These are phyloP conservation scores for Chlorella sp. DNA, from an alignment of 139 green algal species.

Conservation along the genomic window DNA sequence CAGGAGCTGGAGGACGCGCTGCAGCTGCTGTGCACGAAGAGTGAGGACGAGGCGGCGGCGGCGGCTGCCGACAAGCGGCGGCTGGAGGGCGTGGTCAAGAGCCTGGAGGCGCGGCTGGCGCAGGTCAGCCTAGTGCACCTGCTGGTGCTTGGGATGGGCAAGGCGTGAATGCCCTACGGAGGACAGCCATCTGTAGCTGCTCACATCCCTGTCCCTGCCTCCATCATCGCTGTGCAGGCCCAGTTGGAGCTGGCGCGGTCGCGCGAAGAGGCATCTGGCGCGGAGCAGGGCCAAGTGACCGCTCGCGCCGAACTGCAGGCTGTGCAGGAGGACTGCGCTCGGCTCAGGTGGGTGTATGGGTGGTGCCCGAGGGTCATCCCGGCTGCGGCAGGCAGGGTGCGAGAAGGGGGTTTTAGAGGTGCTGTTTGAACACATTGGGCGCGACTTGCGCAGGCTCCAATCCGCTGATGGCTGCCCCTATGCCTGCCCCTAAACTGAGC, in stretches of 20 bases:
- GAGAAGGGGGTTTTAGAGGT: background rate
- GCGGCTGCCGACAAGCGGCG: conserved; percentile 22
- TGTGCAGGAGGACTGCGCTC: conserved; percentile 34
- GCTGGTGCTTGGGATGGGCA: background rate
- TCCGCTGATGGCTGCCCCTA: too few species aligned
- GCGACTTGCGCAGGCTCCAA: too few species aligned
- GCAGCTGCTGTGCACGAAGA: conserved; percentile 12
- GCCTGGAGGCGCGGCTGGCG: conserved; percentile 34
- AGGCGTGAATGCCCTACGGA: too few species aligned
- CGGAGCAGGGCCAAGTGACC: conserved; percentile 34
- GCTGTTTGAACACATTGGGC: background rate
- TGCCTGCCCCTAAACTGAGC: background rate
- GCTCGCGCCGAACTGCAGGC: conserved; percentile 33
- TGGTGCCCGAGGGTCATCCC: too few species aligned
- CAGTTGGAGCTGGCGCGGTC: conserved; percentile 11
- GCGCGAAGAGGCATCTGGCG: conserved; percentile 11
- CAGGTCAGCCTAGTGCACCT: background rate
- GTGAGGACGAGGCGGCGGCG: background rate
- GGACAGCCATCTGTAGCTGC: too few species aligned
- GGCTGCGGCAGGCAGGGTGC: too few species aligned
- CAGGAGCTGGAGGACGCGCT: conserved; percentile 45
- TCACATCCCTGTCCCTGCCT: background rate
- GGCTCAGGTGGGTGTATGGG: background rate
- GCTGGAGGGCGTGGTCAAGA: conserved; percentile 27
- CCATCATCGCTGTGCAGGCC: background rate